Base-by-base conservation (phyloP, 768 basidiomycete genomes). In the Suillus bovinus region DNA sequence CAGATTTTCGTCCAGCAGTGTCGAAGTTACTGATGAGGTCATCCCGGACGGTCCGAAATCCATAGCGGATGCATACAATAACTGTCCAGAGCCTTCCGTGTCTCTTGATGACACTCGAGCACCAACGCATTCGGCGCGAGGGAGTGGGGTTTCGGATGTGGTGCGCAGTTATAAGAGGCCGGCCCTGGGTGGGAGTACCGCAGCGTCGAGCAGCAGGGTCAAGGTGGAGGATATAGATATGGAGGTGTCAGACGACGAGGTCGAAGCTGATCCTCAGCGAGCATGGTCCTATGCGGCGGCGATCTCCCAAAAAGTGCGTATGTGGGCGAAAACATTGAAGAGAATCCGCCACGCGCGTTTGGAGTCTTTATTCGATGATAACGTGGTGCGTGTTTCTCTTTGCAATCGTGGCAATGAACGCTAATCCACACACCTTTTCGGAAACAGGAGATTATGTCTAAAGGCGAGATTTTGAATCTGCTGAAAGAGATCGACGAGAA, bases 401-500 rank as follows among this genome's bases (percentile, higher is more conserved):
- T 56, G 11, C 10, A 6, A 7, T 4, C 6, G 17, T 39, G 24
- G 17, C 13, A 3, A 29, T 56, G 38, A 29, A 39, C 6, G 17
- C 55, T 56, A 20, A 56, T 20, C 3, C 7, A n/a, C 27, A 3
- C 16, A 13, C 27, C 27, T 17, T 38, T 39, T 38, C 27, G 38
- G 11, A 52, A 27, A 56, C 17, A 56, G 55, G 17, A 20, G 8
- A 27, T 17, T 13, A 61, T 39, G n/a, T 39, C 61, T 22, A 29
- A 38, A 61, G 14, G 20, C 24, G 33, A 66, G 27, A 31, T 74
- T 58, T 60, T 74, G 16, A 13, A 50, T 0, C 6, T 74, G 0
- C 24, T 76, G 29, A 59, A 49, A 39, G 59, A 73, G 1, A 70
- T 74, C 33, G 63, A 74, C 17, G 38, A 58, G 11, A 13, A 64